These are phyloP conservation scores for Acrasis kona DNA, from an alignment of 78 protist genomes.

Conservation along the genomic window DNA sequence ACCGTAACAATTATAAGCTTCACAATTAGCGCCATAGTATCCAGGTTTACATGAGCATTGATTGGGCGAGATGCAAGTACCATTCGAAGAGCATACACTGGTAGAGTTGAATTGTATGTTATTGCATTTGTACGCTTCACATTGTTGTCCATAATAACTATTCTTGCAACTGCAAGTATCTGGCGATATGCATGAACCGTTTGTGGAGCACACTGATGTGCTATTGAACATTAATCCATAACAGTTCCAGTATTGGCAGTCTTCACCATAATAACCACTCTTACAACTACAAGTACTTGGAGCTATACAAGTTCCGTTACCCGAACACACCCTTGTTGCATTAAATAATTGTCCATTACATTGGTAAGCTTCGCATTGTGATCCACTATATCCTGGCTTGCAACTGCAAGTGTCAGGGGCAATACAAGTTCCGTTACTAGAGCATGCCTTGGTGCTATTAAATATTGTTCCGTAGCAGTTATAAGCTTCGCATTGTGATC, in stretches of 20 bases:
- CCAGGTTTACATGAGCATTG: background rate
- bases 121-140: background rate
- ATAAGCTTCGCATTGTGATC: background rate
- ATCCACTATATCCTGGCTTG: background rate
- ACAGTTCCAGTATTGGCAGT: no score
- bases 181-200: background rate
- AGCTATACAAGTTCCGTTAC: background rate
- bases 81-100: background rate
- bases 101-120: background rate
- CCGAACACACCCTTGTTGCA: background rate
- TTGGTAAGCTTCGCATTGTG: background rate
- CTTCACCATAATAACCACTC: background rate
- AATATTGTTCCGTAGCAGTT: background rate
- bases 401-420: background rate
- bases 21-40: background rate
- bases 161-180: background rate
- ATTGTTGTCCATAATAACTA: background rate
- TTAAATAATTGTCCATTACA: background rate
- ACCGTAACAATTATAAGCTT: background rate
- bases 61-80: background rate
- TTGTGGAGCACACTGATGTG: background rate
- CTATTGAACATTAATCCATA: no score
- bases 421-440: background rate
- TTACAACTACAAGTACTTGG: background rate
- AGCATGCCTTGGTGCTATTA: background rate